Base-by-base conservation (phyloP, 352 stramenopile species). In the Pythium rhizo-oryzae region DNA sequence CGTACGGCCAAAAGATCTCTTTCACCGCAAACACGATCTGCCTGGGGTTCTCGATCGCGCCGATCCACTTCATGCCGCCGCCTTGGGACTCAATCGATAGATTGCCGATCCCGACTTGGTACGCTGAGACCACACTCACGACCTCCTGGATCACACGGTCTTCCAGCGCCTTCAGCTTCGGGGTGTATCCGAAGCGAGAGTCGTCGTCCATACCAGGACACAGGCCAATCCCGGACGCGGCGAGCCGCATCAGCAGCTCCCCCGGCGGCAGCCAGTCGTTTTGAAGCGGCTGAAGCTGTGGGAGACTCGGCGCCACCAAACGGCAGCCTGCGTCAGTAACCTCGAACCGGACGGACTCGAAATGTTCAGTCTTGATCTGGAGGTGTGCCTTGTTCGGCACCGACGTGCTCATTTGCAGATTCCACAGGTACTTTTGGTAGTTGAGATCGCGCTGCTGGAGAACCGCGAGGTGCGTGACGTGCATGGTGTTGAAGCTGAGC, bases 1-100 rank as follows among this genome's bases (percentile, higher is more conserved):
- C 81, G 55, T 91, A 91, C n/a, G 84, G 86, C 82, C 84, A 94
- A 30, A 86, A 73, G 60, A 94, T 89, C 59, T 93, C 86, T 55
- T 81, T 82, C 37, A 94, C 81, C 5, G 72, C 73, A 58, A 94
- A 92, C n/a, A 91, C 78, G 51, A 92, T 79, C 39, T 89, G 81
- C 57, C 76, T 84, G 12, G 69, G 76, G 49, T 77, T 87, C 3
- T 79, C 77, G 21, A 82, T 66, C 4, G 71, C 72, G 41, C 68
- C 68, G 23, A 69, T 65, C 72, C 74, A 75, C 49, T 70, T 76
- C 56, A 64, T 70, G 5, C 44, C 69, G 21, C 63, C 68, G 7
- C 37, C 71, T n/a, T 67, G 50, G 0, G 71, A 67, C 19, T 77
- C 72, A 12, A 71, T 61, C 18, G 74, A 65, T 5, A 82, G 61